Base-by-base conservation (phyloP, 2,329 filamentous ascomycete species). In the Aspergillus nomiae region DNA sequence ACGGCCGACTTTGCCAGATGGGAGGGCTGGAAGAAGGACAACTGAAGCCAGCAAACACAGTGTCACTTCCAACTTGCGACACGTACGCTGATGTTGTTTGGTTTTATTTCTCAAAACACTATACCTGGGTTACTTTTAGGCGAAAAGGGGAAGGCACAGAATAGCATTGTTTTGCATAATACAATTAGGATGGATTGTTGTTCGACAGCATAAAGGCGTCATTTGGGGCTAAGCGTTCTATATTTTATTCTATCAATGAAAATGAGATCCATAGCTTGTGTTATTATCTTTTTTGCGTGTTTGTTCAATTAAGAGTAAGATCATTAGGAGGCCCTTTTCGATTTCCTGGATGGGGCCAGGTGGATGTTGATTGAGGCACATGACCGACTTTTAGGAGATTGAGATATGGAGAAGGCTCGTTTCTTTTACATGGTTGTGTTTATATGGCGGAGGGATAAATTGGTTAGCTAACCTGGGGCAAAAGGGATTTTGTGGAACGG, bases 1-100 rank as follows among this genome's bases (percentile, higher is more conserved):
- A 76, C 77, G 1, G 74, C 70, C 0, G 72, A 76, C 45, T 82
- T 83, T 45, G 66, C 68, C 32, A 55, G 70, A n/a, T 73, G 70
- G 69, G 67, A 69, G 16, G 71, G 71, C 1, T 72, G 70, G 71
- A 62, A 69, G 61, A 68, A 65, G 32, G 58, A 54, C 4, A 54
- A 16, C 30, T 54, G 14, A 50, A n/a, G n/a, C 1, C 1, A 16
- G 38, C 3, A 3, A n/a, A 3, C 8, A 7, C 7, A 10, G 14
- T 7, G 0, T n/a, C 16, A 4, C n/a, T 24, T 45, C 24, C 14
- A 21, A 9, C 4, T 24, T 10, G 14, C 1, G 11, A 45, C 3
- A 43, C 41, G 1, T 43, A 41, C 8, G 38, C 0, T 3, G 12
- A 14, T 4, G 19, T n/a, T 0, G 7, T n/a, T 41, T 41, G 16